Evolutionary conservation across 306 rosid species (phyloP).

Genomic region (Quercus glauca): DNA sequence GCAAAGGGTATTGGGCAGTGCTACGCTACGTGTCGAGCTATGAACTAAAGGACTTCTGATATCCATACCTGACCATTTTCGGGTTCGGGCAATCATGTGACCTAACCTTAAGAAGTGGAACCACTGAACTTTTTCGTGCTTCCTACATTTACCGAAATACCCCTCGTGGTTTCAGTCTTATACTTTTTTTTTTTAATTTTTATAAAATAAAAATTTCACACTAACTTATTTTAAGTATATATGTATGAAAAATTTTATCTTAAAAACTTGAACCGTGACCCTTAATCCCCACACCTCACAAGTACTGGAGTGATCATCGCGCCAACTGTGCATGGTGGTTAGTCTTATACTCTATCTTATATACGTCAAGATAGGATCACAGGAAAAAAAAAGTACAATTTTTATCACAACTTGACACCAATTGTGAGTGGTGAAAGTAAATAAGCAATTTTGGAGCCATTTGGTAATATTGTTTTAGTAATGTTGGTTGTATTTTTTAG

Average conservation of each 20-base stretch:
- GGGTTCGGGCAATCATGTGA: conserved; percentile 52
- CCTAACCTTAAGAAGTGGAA: conserved; percentile 58
- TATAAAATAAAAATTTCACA: too few species aligned
- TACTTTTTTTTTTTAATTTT: too few species aligned
- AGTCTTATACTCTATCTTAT: too few species aligned
- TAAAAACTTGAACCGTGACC: accelerated
- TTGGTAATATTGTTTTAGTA: too few species aligned
- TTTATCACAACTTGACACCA: too few species aligned
- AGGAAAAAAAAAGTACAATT: too few species aligned
- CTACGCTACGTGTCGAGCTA: conserved; percentile 48
- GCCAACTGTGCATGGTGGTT: accelerated
- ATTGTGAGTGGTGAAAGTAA: too few species aligned
- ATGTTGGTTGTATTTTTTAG: too few species aligned
- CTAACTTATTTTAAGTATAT: too few species aligned
- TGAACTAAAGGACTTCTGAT: conserved; percentile 33
- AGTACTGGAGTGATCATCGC: accelerated
- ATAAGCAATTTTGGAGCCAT: too few species aligned
- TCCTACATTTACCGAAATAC: conserved; percentile 7
- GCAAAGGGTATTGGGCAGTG: background rate
- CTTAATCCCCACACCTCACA: accelerated
- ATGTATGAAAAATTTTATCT: accelerated
- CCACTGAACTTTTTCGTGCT: background rate
- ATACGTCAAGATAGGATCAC: too few species aligned
- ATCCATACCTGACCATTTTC: conserved; percentile 39
- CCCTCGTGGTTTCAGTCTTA: background rate